These are phyloP conservation scores for Scutellaria baicalensis DNA, from an alignment of 257 asterid genomes.

Conservation along the genomic window DNA sequence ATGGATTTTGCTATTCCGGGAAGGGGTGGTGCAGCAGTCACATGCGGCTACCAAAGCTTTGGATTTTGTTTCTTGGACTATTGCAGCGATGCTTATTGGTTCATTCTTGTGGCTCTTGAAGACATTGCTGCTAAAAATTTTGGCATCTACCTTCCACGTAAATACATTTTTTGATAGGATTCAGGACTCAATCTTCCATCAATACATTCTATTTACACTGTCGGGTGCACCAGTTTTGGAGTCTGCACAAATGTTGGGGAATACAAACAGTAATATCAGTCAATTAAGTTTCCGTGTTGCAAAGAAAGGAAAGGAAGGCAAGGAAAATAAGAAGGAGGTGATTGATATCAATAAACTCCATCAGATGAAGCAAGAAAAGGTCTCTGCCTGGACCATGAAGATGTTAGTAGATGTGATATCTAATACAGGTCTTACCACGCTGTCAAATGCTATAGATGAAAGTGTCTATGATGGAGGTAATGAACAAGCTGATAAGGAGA, in stretches of 20 bases:
- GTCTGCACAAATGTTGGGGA: constrained; percentile 45
- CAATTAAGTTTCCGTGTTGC: constrained; percentile 56
- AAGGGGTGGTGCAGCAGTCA: constrained; percentile 37
- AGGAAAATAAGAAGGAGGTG: constrained; percentile 49
- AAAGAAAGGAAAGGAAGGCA: constrained; percentile 67
- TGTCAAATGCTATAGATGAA: constrained; percentile 63
- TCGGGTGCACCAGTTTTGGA: constrained; percentile 83
- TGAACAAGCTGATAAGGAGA: constrained; percentile 74
- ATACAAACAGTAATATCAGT: constrained; percentile 42
- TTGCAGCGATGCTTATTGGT: constrained; percentile 60
- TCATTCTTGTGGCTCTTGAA: constrained; percentile 76
- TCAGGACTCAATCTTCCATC: constrained; percentile 83
- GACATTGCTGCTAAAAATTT: constrained; percentile 67
- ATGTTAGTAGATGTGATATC: constrained; percentile 81
- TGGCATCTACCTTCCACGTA: constrained; percentile 88
- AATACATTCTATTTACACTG: constrained; percentile 61
- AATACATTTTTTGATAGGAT: constrained; percentile 85
- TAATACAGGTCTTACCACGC: constrained; percentile 70
- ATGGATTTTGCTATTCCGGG: constrained; percentile 56
- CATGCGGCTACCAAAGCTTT: constrained; percentile 24
- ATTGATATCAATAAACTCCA: constrained; percentile 76
- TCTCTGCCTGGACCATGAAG: constrained; percentile 94
- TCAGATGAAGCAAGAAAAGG: constrained; percentile 86
- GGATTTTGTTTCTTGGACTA: constrained; percentile 72
- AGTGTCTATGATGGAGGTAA: constrained; percentile 41